A percentile compares a stretch with the other conserved stretches of the same genome.
Conservation (phyloP, 768 basidiomycete species). For the Tulasnella sp. region DNA sequence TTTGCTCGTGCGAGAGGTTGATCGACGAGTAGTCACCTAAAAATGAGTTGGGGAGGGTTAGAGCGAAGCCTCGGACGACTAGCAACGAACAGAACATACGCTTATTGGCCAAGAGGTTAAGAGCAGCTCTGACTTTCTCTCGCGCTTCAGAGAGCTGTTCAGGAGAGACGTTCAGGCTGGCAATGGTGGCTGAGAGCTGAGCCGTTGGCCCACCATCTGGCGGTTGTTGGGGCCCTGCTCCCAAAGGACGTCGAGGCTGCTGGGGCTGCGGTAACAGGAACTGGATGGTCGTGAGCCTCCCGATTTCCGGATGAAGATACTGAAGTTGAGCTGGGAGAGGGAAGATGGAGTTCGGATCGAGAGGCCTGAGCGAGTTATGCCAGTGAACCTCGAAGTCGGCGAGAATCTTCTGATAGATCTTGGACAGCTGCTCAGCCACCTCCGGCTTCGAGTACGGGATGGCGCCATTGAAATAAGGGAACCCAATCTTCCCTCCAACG, state of each 20-base stretch:
- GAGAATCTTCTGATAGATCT: background rate
- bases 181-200: background rate
- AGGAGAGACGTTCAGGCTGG: background rate
- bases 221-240: background rate
- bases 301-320: background rate
- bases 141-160: background rate
- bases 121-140: background rate
- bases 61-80: background rate
- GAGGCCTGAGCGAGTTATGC: background rate
- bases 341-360: background rate
- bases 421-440: background rate
- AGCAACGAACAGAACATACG: background rate
- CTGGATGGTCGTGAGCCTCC: background rate
- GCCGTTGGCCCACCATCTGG: too few relatives aligned
- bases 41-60: background rate
- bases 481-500: slow-evolving; percentile 9
- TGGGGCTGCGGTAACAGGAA: background rate
- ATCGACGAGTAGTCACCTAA: background rate
- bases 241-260: background rate
- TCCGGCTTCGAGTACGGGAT: background rate
- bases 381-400: slow-evolving; percentile 5
- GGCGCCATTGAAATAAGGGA: background rate
- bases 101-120: background rate
- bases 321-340: background rate
- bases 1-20: background rate